Conservation (phyloP, 2,329 filamentous ascomycete genomes). For the Lecanosticta acicola region DNA sequence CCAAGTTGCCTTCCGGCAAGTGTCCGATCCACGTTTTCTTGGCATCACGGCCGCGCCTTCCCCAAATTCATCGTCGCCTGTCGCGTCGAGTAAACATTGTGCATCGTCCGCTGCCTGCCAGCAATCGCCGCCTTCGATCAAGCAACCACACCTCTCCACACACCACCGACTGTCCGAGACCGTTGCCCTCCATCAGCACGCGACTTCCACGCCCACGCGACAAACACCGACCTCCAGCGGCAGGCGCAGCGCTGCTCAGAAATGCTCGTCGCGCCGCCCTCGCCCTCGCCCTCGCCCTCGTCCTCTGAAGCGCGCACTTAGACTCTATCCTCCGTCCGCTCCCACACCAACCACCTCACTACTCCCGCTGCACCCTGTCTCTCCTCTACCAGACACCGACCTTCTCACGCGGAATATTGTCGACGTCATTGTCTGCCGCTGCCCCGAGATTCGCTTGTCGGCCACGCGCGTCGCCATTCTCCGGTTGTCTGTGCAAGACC, state of each 20-base stretch:
- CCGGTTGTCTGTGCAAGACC: neutral
- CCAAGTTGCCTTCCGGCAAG: too few relatives aligned
- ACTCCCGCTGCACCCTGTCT: too few relatives aligned
- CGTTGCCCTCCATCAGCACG: neutral
- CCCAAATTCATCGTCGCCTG: too few relatives aligned
- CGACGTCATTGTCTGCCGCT: too few relatives aligned
- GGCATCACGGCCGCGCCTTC: too few relatives aligned
- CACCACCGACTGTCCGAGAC: neutral
- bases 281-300: neutral
- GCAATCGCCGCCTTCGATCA: neutral
- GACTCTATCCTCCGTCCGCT: neutral
- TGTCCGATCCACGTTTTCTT: too few relatives aligned
- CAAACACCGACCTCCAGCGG: neutral
- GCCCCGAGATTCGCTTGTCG: too few relatives aligned
- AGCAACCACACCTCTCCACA: neutral
- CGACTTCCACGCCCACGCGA: neutral
- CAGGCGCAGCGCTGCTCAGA: neutral
- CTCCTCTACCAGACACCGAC: too few relatives aligned
- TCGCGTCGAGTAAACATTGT: neutral
- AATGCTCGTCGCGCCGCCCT: neutral
- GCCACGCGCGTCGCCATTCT: too few relatives aligned
- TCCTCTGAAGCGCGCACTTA: neutral
- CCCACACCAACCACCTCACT: neutral
- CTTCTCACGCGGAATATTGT: too few relatives aligned
- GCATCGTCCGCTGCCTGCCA: neutral